These are phyloP conservation scores for Aspergillus homomorphus DNA, from an alignment of 495 filamentous ascomycete genomes.

Conservation along the genomic window DNA sequence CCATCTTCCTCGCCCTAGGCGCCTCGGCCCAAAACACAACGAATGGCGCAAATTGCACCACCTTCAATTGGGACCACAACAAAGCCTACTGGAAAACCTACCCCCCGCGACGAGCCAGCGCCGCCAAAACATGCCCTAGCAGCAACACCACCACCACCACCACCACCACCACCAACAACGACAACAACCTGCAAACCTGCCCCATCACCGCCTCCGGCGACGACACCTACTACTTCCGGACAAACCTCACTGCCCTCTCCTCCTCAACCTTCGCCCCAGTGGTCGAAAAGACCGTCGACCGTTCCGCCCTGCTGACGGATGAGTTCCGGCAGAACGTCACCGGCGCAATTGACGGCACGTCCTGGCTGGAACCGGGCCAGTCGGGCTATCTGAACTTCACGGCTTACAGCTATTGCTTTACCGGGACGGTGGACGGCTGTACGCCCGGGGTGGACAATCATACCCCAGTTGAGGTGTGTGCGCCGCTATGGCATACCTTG, in stretches of 20 bases:
- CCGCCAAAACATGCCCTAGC: constrained; percentile 2
- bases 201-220: constrained; percentile 6
- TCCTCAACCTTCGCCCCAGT: neutral
- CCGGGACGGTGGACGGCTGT: constrained; percentile 6
- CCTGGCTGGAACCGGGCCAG: constrained; percentile 1
- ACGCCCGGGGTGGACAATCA: constrained; percentile 4
- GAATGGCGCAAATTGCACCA: constrained; percentile 5
- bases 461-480: neutral
- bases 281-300: neutral
- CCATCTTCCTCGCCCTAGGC: neutral
- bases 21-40: neutral
- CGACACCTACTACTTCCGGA: neutral
- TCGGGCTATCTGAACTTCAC: constrained; percentile 13
- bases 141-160: too few relatives aligned
- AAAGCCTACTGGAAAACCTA: neutral
- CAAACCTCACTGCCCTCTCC: neutral
- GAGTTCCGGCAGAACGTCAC: constrained; percentile 1
- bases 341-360: constrained; percentile 4
- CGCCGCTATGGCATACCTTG: constrained; percentile 9
- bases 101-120: constrained; percentile 6
- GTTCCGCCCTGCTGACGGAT: neutral
- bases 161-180: too few relatives aligned
- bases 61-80: constrained; percentile 13
- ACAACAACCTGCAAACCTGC: constrained; percentile 7
- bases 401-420: constrained; percentile 5